phyloP scores from a whole-genome alignment of 2,329 filamentous ascomycete genomes.

The Xylariomycetidae sp. region DNA sequence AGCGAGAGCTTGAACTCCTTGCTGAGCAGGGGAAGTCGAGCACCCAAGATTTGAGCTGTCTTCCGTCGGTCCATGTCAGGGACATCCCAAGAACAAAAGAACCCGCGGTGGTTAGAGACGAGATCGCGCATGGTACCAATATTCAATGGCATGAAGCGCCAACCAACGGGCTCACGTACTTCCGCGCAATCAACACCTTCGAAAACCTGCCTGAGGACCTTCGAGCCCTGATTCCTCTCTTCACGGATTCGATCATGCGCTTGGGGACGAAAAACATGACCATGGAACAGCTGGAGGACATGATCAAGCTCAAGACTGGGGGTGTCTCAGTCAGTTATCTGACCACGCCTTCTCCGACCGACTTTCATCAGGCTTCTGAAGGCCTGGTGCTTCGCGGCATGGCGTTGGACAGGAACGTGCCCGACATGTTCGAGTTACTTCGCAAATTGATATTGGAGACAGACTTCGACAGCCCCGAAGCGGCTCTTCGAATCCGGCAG shows the following conservation, averaged over 20 bases:
- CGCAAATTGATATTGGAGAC: slow-evolving; percentile 78
- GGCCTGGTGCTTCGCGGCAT: slow-evolving; percentile 81
- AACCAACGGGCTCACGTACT: slow-evolving; percentile 94
- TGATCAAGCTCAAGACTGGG: slow-evolving; percentile 94
- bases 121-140: slow-evolving; percentile 57
- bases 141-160: slow-evolving; percentile 89
- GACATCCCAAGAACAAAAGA: slow-evolving; percentile 82
- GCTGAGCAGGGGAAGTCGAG: slow-evolving; percentile 79
- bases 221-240: slow-evolving; percentile 77
- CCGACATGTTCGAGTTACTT: slow-evolving; percentile 84
- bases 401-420: slow-evolving; percentile 83
- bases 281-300: slow-evolving; percentile 92
- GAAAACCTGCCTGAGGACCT: slow-evolving; percentile 78
- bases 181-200: slow-evolving; percentile 79
- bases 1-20: slow-evolving; percentile 74
- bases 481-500: slow-evolving; percentile 76
- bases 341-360: slow-evolving; percentile 68
- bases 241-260: slow-evolving; percentile 88
- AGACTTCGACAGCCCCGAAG: slow-evolving; percentile 78
- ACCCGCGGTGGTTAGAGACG: slow-evolving; percentile 51
- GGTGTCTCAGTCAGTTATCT: slow-evolving; percentile 83
- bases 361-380: slow-evolving; percentile 67
- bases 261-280: slow-evolving; percentile 80
- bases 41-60: slow-evolving; percentile 75
- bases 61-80: slow-evolving; percentile 81